Base-by-base conservation (phyloP, 495 filamentous ascomycete genomes). In the Aspergillus indologenus region DNA sequence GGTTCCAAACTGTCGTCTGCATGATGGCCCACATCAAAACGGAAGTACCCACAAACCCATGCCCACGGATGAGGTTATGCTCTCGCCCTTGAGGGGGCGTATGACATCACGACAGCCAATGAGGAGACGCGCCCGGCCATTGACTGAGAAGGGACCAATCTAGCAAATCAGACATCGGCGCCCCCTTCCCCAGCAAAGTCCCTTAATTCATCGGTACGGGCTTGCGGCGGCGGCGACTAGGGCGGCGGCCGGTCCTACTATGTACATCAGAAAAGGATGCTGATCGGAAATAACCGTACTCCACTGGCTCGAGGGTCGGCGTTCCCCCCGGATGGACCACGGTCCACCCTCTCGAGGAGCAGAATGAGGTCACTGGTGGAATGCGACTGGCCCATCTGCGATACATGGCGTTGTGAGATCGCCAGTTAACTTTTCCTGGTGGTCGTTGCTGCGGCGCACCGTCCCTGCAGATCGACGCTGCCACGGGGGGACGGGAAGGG, bases 341-440 rank as follows among this genome's bases (percentile, higher is more conserved):
- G 50, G 22, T 48, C 22, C 58, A 53, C 62, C 61, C 46, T 47
- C 48, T 26, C 40, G 20, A 46, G 48, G 45, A 54, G 44, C 56
- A 51, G 26, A 57, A 71, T 75, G 72, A 73, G 69, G 69, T 75
- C 71, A 75, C 70, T 61, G 58, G 59, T 63, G 50, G 8, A 46
- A 49, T 60, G 34, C 40, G 18, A 58, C 47, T 51, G 47, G 47
- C 5, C 5, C 34, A 45, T 21, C 7, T 43, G 42, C 40, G 24
- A 44, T 21, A 48, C 22, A 49, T 44, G 53, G 48, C 43, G 21
- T 40, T 40, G 20, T 43, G 49, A 18, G 48, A 51, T 50, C 47
- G 59, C 48, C 45, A 45, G 18, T 9, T 21, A 22, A 18, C 15
- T 29, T 54, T 40, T 40, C 12, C 5, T 8, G 2, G 12, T 8